These are phyloP conservation scores for Diaporthe aspalathi DNA, from an alignment of 2,329 filamentous ascomycete genomes.

Conservation along the genomic window DNA sequence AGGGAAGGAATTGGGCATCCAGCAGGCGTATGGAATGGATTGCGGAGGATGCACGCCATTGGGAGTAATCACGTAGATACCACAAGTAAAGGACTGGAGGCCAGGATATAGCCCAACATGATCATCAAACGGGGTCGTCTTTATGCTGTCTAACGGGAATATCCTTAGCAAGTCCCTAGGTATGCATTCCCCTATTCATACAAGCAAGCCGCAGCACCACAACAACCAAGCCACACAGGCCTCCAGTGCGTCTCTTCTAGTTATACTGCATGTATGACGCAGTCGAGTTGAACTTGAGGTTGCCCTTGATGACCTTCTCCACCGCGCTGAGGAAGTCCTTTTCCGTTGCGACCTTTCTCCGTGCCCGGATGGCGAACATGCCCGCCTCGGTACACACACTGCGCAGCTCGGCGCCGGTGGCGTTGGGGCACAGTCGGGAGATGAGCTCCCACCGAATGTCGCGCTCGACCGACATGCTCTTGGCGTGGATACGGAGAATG, in stretches of 20 bases:
- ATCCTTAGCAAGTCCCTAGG: slow-evolving; percentile 36
- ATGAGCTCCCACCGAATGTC: slow-evolving; percentile 99
- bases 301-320: slow-evolving; percentile 99
- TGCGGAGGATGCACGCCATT: not conserved
- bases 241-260: slow-evolving; percentile 58
- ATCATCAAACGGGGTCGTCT: slow-evolving; percentile 25
- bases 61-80: slow-evolving; percentile 24
- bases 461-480: slow-evolving; percentile 99
- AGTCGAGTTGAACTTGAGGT: slow-evolving; percentile 99
- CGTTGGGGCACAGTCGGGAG: slow-evolving; percentile 95
- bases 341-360: slow-evolving; percentile 97
- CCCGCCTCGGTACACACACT: slow-evolving; percentile 98
- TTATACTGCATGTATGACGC: slow-evolving; percentile 99
- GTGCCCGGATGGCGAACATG: slow-evolving; percentile 95
- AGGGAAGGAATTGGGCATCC: not conserved
- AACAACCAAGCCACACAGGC: slow-evolving; percentile 29
- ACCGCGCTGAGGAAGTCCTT: slow-evolving; percentile 98
- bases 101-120: slow-evolving; percentile 15
- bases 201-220: slow-evolving; percentile 35
- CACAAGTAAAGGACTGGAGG: slow-evolving; percentile 25
- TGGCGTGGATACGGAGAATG: slow-evolving; percentile 97
- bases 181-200: slow-evolving; percentile 42
- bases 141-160: slow-evolving; percentile 38
- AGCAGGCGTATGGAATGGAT: slow-evolving; percentile 5
- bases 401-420: slow-evolving; percentile 93